Conservation (phyloP, 345 rosid species). For the Clarkia xantiana region DNA sequence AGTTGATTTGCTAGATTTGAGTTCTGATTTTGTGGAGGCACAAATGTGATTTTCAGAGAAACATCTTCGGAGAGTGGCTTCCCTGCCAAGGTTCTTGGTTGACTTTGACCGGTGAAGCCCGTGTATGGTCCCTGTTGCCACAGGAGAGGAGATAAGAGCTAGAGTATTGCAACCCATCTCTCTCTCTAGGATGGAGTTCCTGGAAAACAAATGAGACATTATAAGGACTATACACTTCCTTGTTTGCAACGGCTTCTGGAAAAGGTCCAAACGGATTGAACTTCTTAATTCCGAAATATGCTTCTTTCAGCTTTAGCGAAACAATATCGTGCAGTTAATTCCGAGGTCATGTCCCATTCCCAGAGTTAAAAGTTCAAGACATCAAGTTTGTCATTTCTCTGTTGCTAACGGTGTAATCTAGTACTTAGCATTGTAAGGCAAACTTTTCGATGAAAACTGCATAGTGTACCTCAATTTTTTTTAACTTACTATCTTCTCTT, state of each 20-base stretch:
- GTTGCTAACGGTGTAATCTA: neutral
- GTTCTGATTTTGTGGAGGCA: slow-evolving; percentile 30
- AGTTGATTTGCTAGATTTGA: slow-evolving; percentile 40
- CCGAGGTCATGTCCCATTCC: neutral
- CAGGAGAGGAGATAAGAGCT: slow-evolving; percentile 30
- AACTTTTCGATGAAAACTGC: neutral
- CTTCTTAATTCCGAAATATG: neutral
- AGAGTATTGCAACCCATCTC: slow-evolving; percentile 42
- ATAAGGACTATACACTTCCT: slow-evolving; percentile 11
- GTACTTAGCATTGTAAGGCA: neutral
- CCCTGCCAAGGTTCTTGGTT: slow-evolving; percentile 29
- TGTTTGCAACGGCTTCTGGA: slow-evolving; percentile 12
- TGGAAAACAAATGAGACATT: slow-evolving; percentile 11
- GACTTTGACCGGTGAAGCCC: slow-evolving; percentile 51
- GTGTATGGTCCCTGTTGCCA: slow-evolving; percentile 14
- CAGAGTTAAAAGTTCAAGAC: neutral
- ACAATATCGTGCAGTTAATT: neutral
- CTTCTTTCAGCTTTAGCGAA: neutral
- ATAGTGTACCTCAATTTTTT: too few relatives aligned
- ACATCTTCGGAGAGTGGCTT: slow-evolving; percentile 35
- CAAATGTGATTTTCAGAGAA: slow-evolving; percentile 56
- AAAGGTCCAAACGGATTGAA: slow-evolving; percentile 1
- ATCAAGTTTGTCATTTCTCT: neutral
- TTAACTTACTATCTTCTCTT: too few relatives aligned
- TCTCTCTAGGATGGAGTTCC: slow-evolving; percentile 1